These are phyloP conservation scores for Omphalotus guepiniiformis DNA, from an alignment of 768 basidiomycete genomes.

Conservation along the genomic window DNA sequence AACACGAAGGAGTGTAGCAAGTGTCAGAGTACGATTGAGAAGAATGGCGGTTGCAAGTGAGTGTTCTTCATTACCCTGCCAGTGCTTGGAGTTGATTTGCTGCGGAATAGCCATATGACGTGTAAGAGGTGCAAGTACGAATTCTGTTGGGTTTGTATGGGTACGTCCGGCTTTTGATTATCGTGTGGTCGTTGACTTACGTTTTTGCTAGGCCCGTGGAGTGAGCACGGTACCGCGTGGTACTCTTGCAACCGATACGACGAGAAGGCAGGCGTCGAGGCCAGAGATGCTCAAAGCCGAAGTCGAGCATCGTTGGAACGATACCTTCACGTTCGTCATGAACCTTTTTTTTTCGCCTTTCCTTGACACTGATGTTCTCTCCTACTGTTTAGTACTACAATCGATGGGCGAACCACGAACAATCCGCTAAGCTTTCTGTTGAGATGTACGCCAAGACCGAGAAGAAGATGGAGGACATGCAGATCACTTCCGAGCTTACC, in stretches of 20 bases:
- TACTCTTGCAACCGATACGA: conserved; percentile 98
- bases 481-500: conserved; percentile 82
- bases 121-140: conserved; percentile 99
- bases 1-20: conserved; percentile 98
- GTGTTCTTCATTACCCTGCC: conserved; percentile 28
- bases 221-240: conserved; percentile 95
- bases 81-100: conserved; percentile 5
- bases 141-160: conserved; percentile 99
- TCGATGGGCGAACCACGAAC: conserved; percentile 99
- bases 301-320: conserved; percentile 90
- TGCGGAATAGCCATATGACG: conserved; percentile 84
- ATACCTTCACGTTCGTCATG: conserved; percentile 81
- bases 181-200: conserved; percentile 14
- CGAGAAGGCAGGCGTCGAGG: conserved; percentile 83
- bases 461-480: conserved; percentile 99
- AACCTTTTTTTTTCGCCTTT: not conserved
- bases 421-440: conserved; percentile 93
- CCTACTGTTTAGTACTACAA: conserved; percentile 80
- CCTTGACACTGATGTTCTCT: not conserved
- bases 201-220: conserved; percentile 75
- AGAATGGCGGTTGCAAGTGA: conserved; percentile 99
- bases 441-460: conserved; percentile 94
- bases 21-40: conserved; percentile 98
- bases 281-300: conserved; percentile 87
- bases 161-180: conserved; percentile 29